phyloP scores from a whole-genome alignment of 1,139 yeast species.

The Zygosaccharomyces pseudobailii region DNA sequence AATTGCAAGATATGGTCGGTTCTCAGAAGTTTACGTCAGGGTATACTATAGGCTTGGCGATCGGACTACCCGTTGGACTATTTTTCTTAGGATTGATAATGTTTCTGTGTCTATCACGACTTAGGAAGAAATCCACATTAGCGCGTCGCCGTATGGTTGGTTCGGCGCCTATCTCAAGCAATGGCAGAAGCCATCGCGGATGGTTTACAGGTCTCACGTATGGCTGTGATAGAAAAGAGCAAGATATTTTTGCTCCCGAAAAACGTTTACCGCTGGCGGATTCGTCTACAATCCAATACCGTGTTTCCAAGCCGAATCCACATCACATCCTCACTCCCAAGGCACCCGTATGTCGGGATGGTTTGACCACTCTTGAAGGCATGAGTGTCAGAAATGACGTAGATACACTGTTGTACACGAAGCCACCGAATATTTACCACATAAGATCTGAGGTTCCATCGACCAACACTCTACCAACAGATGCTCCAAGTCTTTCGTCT shows the following conservation, averaged over 20 bases:
- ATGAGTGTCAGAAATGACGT: slow-evolving; percentile 11
- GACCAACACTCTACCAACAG: slow-evolving; percentile 3
- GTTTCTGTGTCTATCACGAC: slow-evolving; percentile 17
- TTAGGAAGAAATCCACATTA: slow-evolving; percentile 9
- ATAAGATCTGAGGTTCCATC: slow-evolving; percentile 17
- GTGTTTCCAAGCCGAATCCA: slow-evolving; percentile 16
- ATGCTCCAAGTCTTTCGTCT: background rate
- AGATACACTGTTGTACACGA: slow-evolving; percentile 19
- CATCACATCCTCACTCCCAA: slow-evolving; percentile 24
- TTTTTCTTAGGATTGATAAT: slow-evolving; percentile 20
- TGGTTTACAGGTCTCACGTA: slow-evolving; percentile 3
- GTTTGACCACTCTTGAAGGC: background rate
- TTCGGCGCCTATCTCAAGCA: slow-evolving; percentile 1
- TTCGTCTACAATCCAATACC: slow-evolving; percentile 22
- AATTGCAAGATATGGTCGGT: slow-evolving; percentile 6
- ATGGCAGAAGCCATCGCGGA: background rate
- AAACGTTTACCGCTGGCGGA: slow-evolving; percentile 13
- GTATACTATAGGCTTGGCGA: slow-evolving; percentile 25
- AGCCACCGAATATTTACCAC: slow-evolving; percentile 23
- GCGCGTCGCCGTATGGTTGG: slow-evolving; percentile 6
- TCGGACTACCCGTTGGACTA: slow-evolving; percentile 32
- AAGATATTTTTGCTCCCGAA: slow-evolving; percentile 4
- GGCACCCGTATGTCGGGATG: slow-evolving; percentile 1
- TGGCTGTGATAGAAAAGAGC: slow-evolving; percentile 6
- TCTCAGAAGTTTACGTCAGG: slow-evolving; percentile 11